Base-by-base conservation (phyloP, 305 asterid genomes). In the Solanum hybrid region DNA sequence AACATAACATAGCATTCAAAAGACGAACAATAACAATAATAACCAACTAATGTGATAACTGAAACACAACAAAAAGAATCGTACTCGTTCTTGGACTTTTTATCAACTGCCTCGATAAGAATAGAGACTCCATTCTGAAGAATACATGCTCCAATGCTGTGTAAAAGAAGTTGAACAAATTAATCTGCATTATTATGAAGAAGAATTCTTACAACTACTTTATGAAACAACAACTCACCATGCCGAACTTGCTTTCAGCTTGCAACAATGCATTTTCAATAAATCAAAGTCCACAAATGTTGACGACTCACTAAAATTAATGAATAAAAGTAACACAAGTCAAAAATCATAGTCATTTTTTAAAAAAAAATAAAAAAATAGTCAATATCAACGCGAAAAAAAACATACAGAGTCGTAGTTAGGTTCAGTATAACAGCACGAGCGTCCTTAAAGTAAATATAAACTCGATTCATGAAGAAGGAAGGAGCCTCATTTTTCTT, bases 231-330 rank as follows among this genome's bases (percentile, higher is more conserved):
- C 64, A 26, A 6, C 60, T 86, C 92, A 94, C 95, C 97, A 91
- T 64, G 93, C 91, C 45, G 95, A 92, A 89, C 97, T 92, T 93
- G 95, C 97, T 89, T 92, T 94, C 76, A 94, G 95, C 93, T 92
- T 94, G 92, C 91, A 89, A 81, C 89, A 91, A 64, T 90, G 92
- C 19, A 38, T 78, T 75, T 90, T 88, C 64, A 94, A 77, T 11
- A 72, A 71, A 36, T 78, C 77, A 87, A 78, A 94, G 93, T 94
- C 91, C 89, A 92, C 93, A 26, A 17, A 90, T 31, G 91, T 15
- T 51, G 66, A 85, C 66, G 85, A 88, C 37, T 88, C 88, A 92
- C 97, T 94, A 86, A 22, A 86, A 75, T 86, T n/a, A 40, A 91
- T 31, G 76, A 87, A 85, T 76, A 40, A 24, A 27, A 71, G 60